Conservation (phyloP, 371 early-diverging fungal genomes). For the Batrachochytrium dendrobatidis region DNA sequence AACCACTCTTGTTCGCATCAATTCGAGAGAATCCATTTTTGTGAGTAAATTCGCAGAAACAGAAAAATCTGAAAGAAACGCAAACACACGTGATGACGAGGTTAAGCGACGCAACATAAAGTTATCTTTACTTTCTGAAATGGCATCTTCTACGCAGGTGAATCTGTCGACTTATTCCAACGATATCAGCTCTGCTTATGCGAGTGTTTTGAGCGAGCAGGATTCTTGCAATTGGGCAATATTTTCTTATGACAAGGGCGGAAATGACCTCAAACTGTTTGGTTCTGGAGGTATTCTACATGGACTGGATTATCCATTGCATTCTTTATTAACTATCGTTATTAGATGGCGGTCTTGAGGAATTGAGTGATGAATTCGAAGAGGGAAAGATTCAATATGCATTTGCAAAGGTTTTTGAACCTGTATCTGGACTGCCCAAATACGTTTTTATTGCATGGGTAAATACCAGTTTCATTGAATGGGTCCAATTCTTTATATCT, state of each 20-base stretch:
- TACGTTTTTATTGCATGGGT: conserved; percentile 91
- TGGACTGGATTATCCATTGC: no score
- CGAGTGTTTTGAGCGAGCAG: conserved; percentile 56
- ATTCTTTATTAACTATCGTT: no score
- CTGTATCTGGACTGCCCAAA: conserved; percentile 78
- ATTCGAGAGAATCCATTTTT: conserved; percentile 15
- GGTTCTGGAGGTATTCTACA: conserved; percentile 51
- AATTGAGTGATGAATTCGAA: conserved; percentile 81
- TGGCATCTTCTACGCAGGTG: no score
- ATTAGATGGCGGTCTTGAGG: conserved; percentile 70
- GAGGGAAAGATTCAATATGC: conserved; percentile 88
- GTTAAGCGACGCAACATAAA: no score
- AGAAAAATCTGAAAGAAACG: no score
- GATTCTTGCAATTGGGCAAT: conserved; percentile 65
- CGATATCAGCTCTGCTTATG: conserved; percentile 57
- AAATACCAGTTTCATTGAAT: conserved; percentile 6
- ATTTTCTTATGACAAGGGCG: conserved; percentile 75
- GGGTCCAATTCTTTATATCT: background rate
- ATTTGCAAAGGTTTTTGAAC: conserved; percentile 75
- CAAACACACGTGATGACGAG: no score
- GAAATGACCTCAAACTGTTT: conserved; percentile 72
- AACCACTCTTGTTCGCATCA: conserved; percentile 21
- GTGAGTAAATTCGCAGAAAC: no score
- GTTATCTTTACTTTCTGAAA: no score
- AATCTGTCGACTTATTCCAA: conserved; percentile 56